Evolutionary conservation across 2,329 filamentous ascomycete species (phyloP).

Genomic region (Paracoccidioides brasiliensis): DNA sequence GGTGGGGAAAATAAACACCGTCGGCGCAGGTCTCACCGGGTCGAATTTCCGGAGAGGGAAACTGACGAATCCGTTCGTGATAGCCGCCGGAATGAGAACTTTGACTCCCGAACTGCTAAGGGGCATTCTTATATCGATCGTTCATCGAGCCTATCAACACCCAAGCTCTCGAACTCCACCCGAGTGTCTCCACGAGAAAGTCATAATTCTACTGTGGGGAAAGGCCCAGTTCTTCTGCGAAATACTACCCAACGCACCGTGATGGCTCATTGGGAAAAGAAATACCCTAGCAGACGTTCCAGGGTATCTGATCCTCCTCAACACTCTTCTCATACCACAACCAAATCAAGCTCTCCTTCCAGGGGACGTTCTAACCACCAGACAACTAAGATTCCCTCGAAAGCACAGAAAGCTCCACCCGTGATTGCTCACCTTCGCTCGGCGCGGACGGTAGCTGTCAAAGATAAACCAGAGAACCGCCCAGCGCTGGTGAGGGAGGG

Average conservation of each 20-base stretch:
- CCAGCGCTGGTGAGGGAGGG: background rate
- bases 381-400: background rate
- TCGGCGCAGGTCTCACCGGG: background rate
- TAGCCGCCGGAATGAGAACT: background rate
- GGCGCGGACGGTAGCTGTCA: background rate
- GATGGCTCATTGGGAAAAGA: background rate
- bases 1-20: conserved; percentile 3
- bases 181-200: background rate
- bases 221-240: background rate
- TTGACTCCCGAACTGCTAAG: background rate
- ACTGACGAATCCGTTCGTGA: background rate
- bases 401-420: background rate
- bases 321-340: background rate
- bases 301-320: background rate
- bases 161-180: background rate
- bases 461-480: background rate
- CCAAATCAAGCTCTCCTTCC: background rate
- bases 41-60: background rate
- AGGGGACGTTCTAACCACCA: background rate
- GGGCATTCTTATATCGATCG: background rate
- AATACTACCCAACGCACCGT: background rate
- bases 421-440: background rate
- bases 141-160: background rate
- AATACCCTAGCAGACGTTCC: background rate
- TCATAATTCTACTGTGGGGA: too few species aligned